A percentile compares a stretch with the other conserved stretches of the same genome.
phyloP scores from a whole-genome alignment of 2,329 filamentous ascomycete species.

The Magnaporthales sp. region DNA sequence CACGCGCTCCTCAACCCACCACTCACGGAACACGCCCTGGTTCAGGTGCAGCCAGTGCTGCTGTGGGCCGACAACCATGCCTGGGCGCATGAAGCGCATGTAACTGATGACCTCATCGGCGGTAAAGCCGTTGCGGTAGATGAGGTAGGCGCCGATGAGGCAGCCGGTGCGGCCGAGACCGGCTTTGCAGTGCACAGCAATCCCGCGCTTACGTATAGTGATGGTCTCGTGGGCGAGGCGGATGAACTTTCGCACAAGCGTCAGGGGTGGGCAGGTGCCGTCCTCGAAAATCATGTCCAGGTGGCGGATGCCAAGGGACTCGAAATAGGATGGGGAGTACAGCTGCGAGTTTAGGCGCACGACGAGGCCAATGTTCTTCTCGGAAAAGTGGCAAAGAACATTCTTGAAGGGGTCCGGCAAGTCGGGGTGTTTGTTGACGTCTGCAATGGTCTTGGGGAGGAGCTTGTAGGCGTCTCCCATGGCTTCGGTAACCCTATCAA shows the following conservation, averaged over 20 bases:
- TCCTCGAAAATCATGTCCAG: conserved; percentile 99
- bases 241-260: conserved; percentile 90
- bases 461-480: conserved; percentile 61
- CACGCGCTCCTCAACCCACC: conserved; percentile 88
- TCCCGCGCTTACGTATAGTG: conserved; percentile 79
- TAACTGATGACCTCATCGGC: conserved; percentile 96
- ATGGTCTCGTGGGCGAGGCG: conserved; percentile 93
- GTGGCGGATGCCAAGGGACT: conserved; percentile 87
- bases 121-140: conserved; percentile 94
- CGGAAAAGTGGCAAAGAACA: conserved; percentile 79
- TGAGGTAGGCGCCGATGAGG: conserved; percentile 92
- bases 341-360: conserved; percentile 92
- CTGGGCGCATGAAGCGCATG: conserved; percentile 98
- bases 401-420: conserved; percentile 91
- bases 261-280: conserved; percentile 84
- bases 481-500: conserved; percentile 60
- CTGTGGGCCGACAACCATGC: conserved; percentile 97
- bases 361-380: conserved; percentile 83
- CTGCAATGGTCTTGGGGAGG: conserved; percentile 67
- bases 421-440: conserved; percentile 59
- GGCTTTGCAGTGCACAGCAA: conserved; percentile 98
- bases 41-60: conserved; percentile 99
- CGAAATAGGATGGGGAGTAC: conserved; percentile 96
- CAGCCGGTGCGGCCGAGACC: conserved; percentile 92
- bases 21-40: conserved; percentile 94